A percentile compares a stretch with the other conserved stretches of the same genome.
Conservation (phyloP, 2,329 filamentous ascomycete genomes). For the Plectosphaerella sp. region DNA sequence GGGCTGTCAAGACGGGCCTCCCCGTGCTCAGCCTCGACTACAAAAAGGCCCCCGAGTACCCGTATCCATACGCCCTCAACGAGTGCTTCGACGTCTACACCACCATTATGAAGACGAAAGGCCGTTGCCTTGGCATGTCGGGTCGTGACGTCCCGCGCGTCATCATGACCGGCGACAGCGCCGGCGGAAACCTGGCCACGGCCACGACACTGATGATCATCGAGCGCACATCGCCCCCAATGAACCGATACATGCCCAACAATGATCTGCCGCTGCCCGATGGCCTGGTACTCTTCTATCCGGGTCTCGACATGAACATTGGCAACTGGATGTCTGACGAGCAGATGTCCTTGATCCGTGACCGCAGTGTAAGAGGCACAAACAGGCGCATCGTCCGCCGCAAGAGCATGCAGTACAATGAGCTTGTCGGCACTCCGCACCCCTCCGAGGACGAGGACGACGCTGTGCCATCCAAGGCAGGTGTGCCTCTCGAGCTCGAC, state of each 20-base stretch:
- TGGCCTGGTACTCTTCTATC: slow-evolving; percentile 82
- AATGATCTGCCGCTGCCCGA: slow-evolving; percentile 67
- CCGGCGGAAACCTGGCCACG: slow-evolving; percentile 47
- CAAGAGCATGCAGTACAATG: slow-evolving; percentile 86
- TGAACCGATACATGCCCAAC: slow-evolving; percentile 50
- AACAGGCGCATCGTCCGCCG: slow-evolving; percentile 74
- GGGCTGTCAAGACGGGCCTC: slow-evolving; percentile 85
- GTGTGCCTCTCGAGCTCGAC: background rate
- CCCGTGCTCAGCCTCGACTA: slow-evolving; percentile 91
- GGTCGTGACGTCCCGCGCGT: slow-evolving; percentile 31
- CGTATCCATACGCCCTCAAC: slow-evolving; percentile 43
- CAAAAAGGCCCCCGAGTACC: slow-evolving; percentile 46
- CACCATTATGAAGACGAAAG: slow-evolving; percentile 29
- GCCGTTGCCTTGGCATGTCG: slow-evolving; percentile 40
- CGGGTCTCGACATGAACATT: slow-evolving; percentile 92
- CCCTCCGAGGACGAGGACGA: slow-evolving; percentile 72
- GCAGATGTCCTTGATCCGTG: slow-evolving; percentile 90
- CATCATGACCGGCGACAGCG: slow-evolving; percentile 43
- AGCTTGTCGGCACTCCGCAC: slow-evolving; percentile 77
- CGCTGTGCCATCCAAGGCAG: slow-evolving; percentile 25
- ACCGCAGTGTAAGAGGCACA: slow-evolving; percentile 70
- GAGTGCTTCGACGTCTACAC: slow-evolving; percentile 45
- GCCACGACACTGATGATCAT: slow-evolving; percentile 85
- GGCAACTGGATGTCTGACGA: slow-evolving; percentile 99
- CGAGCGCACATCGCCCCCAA: slow-evolving; percentile 56